These are phyloP conservation scores for Thalassiosira tumida DNA, from an alignment of 352 stramenopile species.

Conservation along the genomic window DNA sequence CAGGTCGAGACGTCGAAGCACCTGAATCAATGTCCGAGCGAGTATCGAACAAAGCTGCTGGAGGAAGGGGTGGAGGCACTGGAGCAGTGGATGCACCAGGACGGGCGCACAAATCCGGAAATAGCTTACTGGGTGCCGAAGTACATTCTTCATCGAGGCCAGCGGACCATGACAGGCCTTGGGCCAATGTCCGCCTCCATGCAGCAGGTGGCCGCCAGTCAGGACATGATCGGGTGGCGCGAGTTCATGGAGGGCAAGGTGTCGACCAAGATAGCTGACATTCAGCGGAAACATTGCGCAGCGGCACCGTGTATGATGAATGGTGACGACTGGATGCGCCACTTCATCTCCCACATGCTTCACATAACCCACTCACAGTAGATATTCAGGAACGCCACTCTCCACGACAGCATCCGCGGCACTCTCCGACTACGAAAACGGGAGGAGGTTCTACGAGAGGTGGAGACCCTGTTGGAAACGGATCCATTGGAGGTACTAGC, in stretches of 20 bases:
- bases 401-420: conserved; percentile 16
- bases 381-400: conserved; percentile 29
- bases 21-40: conserved; percentile 18
- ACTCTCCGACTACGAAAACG: conserved; percentile 18
- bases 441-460: no score
- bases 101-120: background rate
- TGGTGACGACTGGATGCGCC: background rate
- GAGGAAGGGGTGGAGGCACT: conserved; percentile 22
- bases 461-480: no score
- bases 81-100: conserved; percentile 24
- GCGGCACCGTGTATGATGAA: background rate
- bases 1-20: conserved; percentile 23
- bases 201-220: background rate
- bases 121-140: no score
- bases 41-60: background rate
- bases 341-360: background rate
- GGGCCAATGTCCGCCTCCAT: no score
- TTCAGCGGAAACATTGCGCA: background rate
- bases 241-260: conserved; percentile 29
- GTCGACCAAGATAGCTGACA: background rate
- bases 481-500: no score
- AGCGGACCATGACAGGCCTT: no score
- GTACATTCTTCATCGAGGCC: no score
- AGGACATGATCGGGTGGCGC: conserved; percentile 19
- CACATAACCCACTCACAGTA: conserved; percentile 41